A percentile compares a stretch with the other conserved stretches of the same genome.
Conservation (phyloP, 1,284 basidiomycete species). For the Boletus chippewaensis region DNA sequence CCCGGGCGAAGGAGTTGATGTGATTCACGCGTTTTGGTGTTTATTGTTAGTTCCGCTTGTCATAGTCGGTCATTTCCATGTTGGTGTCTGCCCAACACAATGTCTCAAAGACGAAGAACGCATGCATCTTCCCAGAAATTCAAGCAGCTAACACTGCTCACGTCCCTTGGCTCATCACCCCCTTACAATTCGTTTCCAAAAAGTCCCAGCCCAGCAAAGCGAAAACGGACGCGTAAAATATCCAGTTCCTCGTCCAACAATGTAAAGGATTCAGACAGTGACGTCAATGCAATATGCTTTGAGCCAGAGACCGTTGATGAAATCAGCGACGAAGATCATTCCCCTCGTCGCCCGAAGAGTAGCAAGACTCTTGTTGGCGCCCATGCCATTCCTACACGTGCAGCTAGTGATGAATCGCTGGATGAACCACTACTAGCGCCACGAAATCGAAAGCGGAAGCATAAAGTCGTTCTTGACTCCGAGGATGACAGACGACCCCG, state of each 20-base stretch:
- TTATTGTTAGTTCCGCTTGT: too few relatives aligned
- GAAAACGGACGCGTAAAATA: conserved; percentile 10
- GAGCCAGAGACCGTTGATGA: conserved; percentile 31
- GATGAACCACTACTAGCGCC: conserved; percentile 16
- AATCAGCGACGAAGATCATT: conserved; percentile 33
- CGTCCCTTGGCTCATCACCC: conserved; percentile 26
- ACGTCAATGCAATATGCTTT: conserved; percentile 47
- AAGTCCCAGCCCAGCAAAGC: conserved; percentile 7
- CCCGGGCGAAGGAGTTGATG: neutral
- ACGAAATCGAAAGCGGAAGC: conserved; percentile 17
- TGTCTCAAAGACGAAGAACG: conserved; percentile 16
- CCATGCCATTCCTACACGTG: conserved; percentile 13
- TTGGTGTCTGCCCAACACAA: too few relatives aligned
- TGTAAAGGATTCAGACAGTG: conserved; percentile 33
- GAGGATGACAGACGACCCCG: conserved; percentile 31
- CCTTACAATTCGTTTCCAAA: neutral
- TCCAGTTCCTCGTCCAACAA: conserved; percentile 12
- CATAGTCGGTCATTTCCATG: too few relatives aligned
- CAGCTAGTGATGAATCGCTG: conserved; percentile 26
- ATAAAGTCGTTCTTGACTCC: conserved; percentile 22
- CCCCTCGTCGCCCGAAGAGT: conserved; percentile 33
- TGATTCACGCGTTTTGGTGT: too few relatives aligned
- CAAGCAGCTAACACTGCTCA: conserved; percentile 32
- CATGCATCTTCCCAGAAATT: conserved; percentile 13
- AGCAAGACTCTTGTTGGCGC: conserved; percentile 20